Evolutionary conservation across 208 protist species (phyloP), one percentile per base, ranked within the genome.

Genomic region (Crithidia bombi): DNA sequence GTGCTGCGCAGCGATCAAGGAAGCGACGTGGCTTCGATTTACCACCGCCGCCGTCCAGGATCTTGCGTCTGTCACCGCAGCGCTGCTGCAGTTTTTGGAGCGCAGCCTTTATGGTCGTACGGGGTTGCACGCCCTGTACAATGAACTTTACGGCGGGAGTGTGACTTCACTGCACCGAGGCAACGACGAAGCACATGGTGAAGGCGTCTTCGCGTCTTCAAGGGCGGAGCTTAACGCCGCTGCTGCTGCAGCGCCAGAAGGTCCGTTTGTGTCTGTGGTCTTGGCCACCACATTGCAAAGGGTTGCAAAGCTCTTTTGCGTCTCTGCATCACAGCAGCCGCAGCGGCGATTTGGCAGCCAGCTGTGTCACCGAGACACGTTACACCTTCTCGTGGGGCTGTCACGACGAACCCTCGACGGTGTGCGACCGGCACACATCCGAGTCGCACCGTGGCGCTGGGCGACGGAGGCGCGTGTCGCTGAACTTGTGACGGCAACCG

Each of bases 341-440:
- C 61, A 23, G 9, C 44, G 33, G 10, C 64, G 41, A 19, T 47
- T 67, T 5, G 49, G 63, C 15, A 35, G 36, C 15, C 47, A 47
- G 23, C 1, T 58, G 9, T 35, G 30, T 30, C 25, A 41, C 25
- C 35, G 56, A 23, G 64, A 62, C n/a, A 62, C 69, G 38, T 26
- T 81, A 21, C 62, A 55, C 6, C 69, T 86, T 6, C 65, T 86
- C 36, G 41, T 78, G 1, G 76, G 83, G 62, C 12, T 81, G 10
- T 51, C 72, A 0, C 14, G 46, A 15, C 64, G 26, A 9, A 65
- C 57, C 12, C n/a, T 86, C 15, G 69, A 75, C 17, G 1, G 39
- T 10, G 51, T 85, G 26, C 43, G 65, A 0, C 25, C 71, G 1
- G 6, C 38, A 15, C 47, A 61, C 2, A 21, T 71, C 10, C 26